Evolutionary conservation across 345 rosid genomes (phyloP), one percentile per base, ranked within the genome.

Genomic region (Hevea brasiliensis): DNA sequence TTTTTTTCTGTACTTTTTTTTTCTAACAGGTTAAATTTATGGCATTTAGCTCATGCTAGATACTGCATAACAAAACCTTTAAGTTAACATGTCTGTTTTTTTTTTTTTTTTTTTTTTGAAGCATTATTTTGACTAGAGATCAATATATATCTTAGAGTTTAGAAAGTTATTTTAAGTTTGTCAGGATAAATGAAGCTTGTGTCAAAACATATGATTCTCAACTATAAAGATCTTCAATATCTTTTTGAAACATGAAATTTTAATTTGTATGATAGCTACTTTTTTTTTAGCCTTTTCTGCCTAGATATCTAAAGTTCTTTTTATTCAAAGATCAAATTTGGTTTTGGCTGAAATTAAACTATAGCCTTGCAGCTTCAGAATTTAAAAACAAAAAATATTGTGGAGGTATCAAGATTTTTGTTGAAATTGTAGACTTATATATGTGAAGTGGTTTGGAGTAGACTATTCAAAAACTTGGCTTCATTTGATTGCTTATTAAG

Each of bases 41-140:
- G 67, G 45, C 29, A 45, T 73, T 55, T 48, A 29, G 10, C 51
- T 63, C 51, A 18, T 72, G 42, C 67, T n/a, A n/a, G n/a, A 60
- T n/a, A n/a, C n/a, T n/a, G n/a, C n/a, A n/a, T n/a, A n/a, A n/a
- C n/a, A n/a, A n/a, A n/a, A n/a, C n/a, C n/a, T 42, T 42, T 13
- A 6, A 65, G 44, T 42, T 59, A 26, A 20, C 8, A 2, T 61
- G 44, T 59, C 40, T 26, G 37, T n/a, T n/a, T n/a, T n/a, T n/a
- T n/a, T n/a, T n/a, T n/a, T n/a, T 66, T 10, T 66, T 7, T 65
- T 26, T 60, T 32, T 60, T 60, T 3, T 6, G 29, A 20, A 32
- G 40, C 51, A 11, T 47, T 13, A 15, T 13, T 47, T 47, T 47
- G 14, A 47, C 4, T 47, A 47, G 18, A 15, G 51, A n/a, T 47